A percentile compares a stretch with the other conserved stretches of the same genome.
phyloP scores from a whole-genome alignment of 768 basidiomycete genomes.

The Clitopilus passeckerianus region DNA sequence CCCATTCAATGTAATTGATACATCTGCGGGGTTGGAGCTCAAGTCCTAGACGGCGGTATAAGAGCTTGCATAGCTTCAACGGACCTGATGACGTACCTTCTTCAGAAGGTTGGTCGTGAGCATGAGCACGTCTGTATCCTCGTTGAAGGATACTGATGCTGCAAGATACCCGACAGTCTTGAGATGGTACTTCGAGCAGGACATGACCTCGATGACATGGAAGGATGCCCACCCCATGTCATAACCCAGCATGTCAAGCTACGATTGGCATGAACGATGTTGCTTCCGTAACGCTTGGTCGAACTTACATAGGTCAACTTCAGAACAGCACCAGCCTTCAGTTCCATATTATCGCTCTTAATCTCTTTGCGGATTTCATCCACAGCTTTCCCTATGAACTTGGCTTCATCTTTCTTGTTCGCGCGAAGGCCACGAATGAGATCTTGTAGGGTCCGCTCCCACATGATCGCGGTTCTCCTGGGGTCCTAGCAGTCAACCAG shows the following conservation, averaged over 20 bases:
- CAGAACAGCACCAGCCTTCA: slow-evolving; percentile 92
- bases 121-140: slow-evolving; percentile 96
- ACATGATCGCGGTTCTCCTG: slow-evolving; percentile 47
- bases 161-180: slow-evolving; percentile 97
- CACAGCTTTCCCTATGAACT: slow-evolving; percentile 90
- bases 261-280: slow-evolving; percentile 3
- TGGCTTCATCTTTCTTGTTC: slow-evolving; percentile 90
- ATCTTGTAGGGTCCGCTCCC: slow-evolving; percentile 94
- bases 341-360: slow-evolving; percentile 90
- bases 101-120: slow-evolving; percentile 93
- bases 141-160: slow-evolving; percentile 83
- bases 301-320: slow-evolving; percentile 92
- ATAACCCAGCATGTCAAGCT: slow-evolving; percentile 98
- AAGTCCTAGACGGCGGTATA: slow-evolving; percentile 59
- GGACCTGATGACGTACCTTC: slow-evolving; percentile 53
- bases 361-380: slow-evolving; percentile 92
- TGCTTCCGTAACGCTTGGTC: neutral
- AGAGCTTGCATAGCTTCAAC: slow-evolving; percentile 9
- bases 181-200: slow-evolving; percentile 83
- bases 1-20: slow-evolving; percentile 76
- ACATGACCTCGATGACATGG: slow-evolving; percentile 98
- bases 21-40: slow-evolving; percentile 68
- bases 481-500: neutral
- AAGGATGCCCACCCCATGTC: slow-evolving; percentile 97
- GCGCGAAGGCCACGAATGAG: slow-evolving; percentile 93